phyloP scores from a whole-genome alignment of 108 stramenopile genomes.

The Pseudonitzschia pungens region DNA sequence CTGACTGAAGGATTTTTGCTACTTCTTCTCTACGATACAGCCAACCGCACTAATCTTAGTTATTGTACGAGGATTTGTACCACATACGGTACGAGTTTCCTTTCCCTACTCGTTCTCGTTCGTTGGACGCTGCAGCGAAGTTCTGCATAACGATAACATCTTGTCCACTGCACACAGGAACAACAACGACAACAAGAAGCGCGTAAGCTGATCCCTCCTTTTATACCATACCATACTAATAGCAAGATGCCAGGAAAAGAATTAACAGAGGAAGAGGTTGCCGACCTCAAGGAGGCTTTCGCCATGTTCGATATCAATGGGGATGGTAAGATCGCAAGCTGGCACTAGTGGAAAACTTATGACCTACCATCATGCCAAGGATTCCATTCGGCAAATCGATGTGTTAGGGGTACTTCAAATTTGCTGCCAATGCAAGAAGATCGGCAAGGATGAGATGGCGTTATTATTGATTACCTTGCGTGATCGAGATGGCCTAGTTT shows the following conservation, averaged over 20 bases:
- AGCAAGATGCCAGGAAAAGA: slow-evolving; percentile 35
- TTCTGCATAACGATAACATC: too few species aligned
- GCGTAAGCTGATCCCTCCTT: not conserved
- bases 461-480: not conserved
- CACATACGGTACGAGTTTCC: too few species aligned
- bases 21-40: too few species aligned
- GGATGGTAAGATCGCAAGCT: slow-evolving; percentile 58
- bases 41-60: too few species aligned
- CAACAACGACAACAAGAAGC: not conserved
- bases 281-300: slow-evolving; percentile 88
- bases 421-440: too few species aligned
- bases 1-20: too few species aligned
- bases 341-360: too few species aligned
- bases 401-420: not conserved
- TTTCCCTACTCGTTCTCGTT: too few species aligned
- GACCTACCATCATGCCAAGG: not conserved
- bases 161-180: too few species aligned
- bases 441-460: too few species aligned
- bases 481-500: not conserved
- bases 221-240: slow-evolving; percentile 8
- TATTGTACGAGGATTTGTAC: too few species aligned
- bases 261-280: slow-evolving; percentile 78
- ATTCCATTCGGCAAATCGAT: not conserved
- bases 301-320: slow-evolving; percentile 87
- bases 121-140: too few species aligned